These are phyloP conservation scores for Syzygium aqueum DNA, from an alignment of 345 rosid genomes.

Conservation along the genomic window DNA sequence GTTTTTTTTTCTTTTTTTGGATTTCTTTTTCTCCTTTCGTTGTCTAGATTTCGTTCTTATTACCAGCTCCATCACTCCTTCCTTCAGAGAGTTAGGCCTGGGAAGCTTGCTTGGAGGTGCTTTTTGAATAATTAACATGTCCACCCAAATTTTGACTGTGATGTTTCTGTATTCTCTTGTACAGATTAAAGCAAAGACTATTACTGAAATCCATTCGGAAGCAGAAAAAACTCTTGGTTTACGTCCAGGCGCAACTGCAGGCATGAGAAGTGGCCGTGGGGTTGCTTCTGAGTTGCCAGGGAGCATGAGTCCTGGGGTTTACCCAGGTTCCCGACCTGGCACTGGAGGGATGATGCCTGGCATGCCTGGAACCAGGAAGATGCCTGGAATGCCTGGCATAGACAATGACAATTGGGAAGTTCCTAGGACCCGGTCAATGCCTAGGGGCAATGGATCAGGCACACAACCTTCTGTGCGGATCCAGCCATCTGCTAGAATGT, in stretches of 20 bases:
- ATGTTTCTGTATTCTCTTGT: conserved; percentile 1
- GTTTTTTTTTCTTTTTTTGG: not conserved
- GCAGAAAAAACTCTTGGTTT: conserved; percentile 83
- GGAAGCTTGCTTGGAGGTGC: conserved; percentile 10
- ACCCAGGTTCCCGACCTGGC: conserved; percentile 65
- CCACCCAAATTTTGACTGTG: conserved; percentile 11
- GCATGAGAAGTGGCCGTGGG: conserved; percentile 48
- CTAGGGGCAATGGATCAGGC: conserved; percentile 55
- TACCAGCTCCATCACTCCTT: not conserved
- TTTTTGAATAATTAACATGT: not conserved
- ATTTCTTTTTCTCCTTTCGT: not conserved
- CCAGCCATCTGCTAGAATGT: conserved; percentile 37
- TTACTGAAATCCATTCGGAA: conserved; percentile 84
- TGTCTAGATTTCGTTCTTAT: not conserved
- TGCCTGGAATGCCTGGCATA: conserved; percentile 81
- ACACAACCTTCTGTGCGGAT: conserved; percentile 28
- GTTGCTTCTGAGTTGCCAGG: conserved; percentile 13
- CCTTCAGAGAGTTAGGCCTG: conserved; percentile 14
- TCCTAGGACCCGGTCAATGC: conserved; percentile 53
- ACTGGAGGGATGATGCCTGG: conserved; percentile 98
- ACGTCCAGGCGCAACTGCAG: conserved; percentile 79
- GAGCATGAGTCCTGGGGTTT: conserved; percentile 31
- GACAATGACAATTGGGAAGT: conserved; percentile 80
- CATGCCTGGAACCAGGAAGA: conserved; percentile 84
- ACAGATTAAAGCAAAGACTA: conserved; percentile 86